Conservation (phyloP, 1,139 yeast species). For the Wickerhamiella pararugosa region DNA sequence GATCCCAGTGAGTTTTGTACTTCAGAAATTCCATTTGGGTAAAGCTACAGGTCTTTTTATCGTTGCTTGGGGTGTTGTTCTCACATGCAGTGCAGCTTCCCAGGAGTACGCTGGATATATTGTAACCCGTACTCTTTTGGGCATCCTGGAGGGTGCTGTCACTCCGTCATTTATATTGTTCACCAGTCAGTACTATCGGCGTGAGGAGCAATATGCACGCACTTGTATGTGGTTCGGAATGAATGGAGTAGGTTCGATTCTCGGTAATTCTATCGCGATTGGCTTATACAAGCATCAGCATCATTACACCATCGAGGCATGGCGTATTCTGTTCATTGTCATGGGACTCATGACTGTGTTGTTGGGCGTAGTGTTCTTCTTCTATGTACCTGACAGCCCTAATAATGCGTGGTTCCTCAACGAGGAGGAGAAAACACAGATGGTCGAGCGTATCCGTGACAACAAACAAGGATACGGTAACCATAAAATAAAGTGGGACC, state of each 20-base stretch:
- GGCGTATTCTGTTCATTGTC: slow-evolving; percentile 37
- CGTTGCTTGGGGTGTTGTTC: slow-evolving; percentile 36
- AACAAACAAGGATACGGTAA: slow-evolving; percentile 44
- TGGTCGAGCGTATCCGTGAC: slow-evolving; percentile 36
- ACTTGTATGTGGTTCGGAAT: slow-evolving; percentile 37
- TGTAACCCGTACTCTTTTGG: slow-evolving; percentile 37
- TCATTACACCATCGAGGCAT: slow-evolving; percentile 22
- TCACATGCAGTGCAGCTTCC: slow-evolving; percentile 35
- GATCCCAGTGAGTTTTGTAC: slow-evolving; percentile 34
- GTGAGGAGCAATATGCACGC: slow-evolving; percentile 38
- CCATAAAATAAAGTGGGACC: slow-evolving; percentile 37
- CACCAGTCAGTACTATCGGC: slow-evolving; percentile 39
- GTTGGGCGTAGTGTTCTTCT: slow-evolving; percentile 34
- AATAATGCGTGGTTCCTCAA: slow-evolving; percentile 36
- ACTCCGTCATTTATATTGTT: slow-evolving; percentile 46
- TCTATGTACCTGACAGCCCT: slow-evolving; percentile 40
- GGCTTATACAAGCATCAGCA: slow-evolving; percentile 22
- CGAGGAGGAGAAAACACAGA: slow-evolving; percentile 35
- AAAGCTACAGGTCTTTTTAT: slow-evolving; percentile 34
- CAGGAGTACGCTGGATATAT: slow-evolving; percentile 35
- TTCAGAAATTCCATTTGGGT: slow-evolving; percentile 41
- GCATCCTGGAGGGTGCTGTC: slow-evolving; percentile 39
- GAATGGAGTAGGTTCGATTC: slow-evolving; percentile 40
- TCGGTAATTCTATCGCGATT: slow-evolving; percentile 43
- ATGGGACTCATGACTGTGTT: slow-evolving; percentile 36